Evolutionary conservation across 2,329 filamentous ascomycete genomes (phyloP).

Genomic region (Emmonsiellopsis sp.): DNA sequence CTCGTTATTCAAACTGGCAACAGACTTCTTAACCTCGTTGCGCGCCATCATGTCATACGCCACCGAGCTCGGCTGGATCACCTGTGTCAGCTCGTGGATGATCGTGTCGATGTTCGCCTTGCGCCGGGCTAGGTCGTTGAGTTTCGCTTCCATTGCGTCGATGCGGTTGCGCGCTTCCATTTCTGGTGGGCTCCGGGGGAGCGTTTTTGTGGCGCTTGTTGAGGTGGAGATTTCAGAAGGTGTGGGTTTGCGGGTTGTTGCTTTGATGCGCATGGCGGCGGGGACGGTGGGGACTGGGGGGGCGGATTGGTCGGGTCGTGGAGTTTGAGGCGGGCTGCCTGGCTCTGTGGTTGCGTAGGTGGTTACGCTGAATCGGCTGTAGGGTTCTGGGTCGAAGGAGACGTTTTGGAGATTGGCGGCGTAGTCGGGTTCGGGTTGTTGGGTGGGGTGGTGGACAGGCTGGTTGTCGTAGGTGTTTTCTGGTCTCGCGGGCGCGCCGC

Average conservation of each 20-base stretch:
- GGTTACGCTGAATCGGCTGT: slow-evolving; percentile 55
- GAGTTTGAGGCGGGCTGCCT: slow-evolving; percentile 29
- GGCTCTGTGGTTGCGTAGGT: slow-evolving; percentile 49
- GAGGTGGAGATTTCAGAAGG: slow-evolving; percentile 24
- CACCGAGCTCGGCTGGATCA: slow-evolving; percentile 61
- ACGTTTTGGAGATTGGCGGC: slow-evolving; percentile 24
- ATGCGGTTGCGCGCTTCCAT: slow-evolving; percentile 54
- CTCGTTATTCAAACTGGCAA: slow-evolving; percentile 56
- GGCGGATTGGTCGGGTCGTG: slow-evolving; percentile 28
- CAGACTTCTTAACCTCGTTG: slow-evolving; percentile 50
- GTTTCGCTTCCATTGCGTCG: slow-evolving; percentile 54
- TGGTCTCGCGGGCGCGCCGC: slow-evolving; percentile 11
- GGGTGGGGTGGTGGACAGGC: neutral
- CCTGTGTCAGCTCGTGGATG: slow-evolving; percentile 67
- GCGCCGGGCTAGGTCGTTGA: slow-evolving; percentile 56
- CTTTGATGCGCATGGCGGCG: slow-evolving; percentile 29
- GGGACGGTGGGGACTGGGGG: slow-evolving; percentile 22
- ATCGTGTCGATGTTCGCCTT: slow-evolving; percentile 62
- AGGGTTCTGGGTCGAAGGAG: slow-evolving; percentile 42
- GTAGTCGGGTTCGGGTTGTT: slow-evolving; percentile 17
- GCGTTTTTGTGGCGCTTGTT: slow-evolving; percentile 38
- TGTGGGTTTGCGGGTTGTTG: slow-evolving; percentile 32
- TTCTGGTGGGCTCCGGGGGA: slow-evolving; percentile 55
- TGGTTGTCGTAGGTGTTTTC: neutral
- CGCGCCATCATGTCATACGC: slow-evolving; percentile 55